These are phyloP conservation scores for Cryptococcus sp. DNA, from an alignment of 1,284 basidiomycete genomes.

Conservation along the genomic window DNA sequence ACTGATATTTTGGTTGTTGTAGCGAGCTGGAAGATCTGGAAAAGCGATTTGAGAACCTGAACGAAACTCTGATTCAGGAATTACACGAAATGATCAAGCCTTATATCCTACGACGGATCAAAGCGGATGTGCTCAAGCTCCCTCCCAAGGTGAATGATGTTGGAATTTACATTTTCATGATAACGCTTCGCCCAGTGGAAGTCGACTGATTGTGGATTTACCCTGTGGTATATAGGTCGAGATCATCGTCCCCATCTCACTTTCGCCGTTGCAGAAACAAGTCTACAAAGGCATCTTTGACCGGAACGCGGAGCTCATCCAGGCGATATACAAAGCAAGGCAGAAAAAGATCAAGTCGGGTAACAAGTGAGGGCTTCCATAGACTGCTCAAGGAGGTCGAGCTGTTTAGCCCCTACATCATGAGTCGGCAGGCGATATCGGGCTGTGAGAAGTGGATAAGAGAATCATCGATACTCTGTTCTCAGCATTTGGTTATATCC, in stretches of 20 bases:
- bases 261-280: constrained; percentile 84
- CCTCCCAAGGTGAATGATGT: constrained; percentile 73
- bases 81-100: constrained; percentile 77
- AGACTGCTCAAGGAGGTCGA: too few relatives aligned
- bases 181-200: background rate
- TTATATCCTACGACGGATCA: constrained; percentile 89
- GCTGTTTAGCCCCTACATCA: too few relatives aligned
- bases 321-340: constrained; percentile 31
- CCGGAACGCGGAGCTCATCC: constrained; percentile 37
- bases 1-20: constrained; percentile 1
- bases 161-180: background rate
- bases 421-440: too few relatives aligned
- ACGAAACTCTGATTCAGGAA: constrained; percentile 73
- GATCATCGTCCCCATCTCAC: constrained; percentile 84
- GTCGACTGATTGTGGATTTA: background rate
- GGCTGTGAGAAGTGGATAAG: too few relatives aligned
- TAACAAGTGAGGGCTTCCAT: too few relatives aligned
- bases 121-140: constrained; percentile 86
- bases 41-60: constrained; percentile 68
- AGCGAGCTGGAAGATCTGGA: constrained; percentile 69
- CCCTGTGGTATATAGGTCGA: constrained; percentile 50
- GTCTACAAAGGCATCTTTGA: constrained; percentile 78
- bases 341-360: constrained; percentile 14
- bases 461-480: too few relatives aligned
- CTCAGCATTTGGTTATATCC: too few relatives aligned